Percentiles rank a stretch among this genome's conserved stretches.
These are phyloP conservation scores for Fonsecaea pugnacius DNA, from an alignment of 2,329 filamentous ascomycete species.

Conservation along the genomic window DNA sequence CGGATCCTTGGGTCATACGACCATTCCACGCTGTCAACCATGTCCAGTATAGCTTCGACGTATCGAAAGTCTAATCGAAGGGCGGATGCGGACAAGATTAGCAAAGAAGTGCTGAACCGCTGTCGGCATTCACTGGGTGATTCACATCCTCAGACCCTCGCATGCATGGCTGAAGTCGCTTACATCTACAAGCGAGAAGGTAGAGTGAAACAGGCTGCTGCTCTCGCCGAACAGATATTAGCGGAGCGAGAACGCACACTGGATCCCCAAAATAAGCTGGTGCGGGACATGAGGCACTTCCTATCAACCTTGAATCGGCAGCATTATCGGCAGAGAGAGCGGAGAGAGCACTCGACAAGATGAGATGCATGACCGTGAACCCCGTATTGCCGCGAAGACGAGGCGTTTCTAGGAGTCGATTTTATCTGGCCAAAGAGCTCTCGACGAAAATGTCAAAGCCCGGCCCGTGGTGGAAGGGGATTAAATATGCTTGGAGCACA, in stretches of 20 bases:
- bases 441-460: background rate
- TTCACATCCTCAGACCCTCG: background rate
- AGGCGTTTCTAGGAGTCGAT: background rate
- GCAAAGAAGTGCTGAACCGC: background rate
- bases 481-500: background rate
- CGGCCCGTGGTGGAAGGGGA: background rate
- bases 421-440: background rate
- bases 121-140: background rate
- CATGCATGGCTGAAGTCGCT: conserved; percentile 3
- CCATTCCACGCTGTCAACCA: background rate
- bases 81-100: background rate
- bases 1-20: background rate
- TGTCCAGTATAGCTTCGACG: conserved; percentile 1
- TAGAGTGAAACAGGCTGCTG: background rate
- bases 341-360: background rate
- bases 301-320: background rate
- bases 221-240: background rate
- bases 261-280: background rate
- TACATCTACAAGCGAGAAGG: background rate
- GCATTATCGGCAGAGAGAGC: background rate
- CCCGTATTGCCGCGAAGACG: background rate
- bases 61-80: background rate
- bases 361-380: background rate
- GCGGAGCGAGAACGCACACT: background rate
- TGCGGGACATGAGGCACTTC: background rate